Conservation (phyloP, 805 yeast genomes). For the Candida chauliodis region DNA sequence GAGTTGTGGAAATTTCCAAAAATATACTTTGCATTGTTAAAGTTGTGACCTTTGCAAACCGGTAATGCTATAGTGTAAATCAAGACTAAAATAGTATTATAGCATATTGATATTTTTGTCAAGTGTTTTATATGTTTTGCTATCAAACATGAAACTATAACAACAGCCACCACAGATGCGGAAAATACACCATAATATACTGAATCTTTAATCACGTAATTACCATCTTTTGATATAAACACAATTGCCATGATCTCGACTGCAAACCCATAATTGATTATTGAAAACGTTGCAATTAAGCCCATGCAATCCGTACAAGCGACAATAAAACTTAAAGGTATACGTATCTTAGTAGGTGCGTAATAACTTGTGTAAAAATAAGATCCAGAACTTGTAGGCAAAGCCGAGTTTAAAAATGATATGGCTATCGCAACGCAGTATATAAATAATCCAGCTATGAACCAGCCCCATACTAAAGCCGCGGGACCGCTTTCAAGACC, state of each 20-base stretch:
- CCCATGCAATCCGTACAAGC: slow-evolving; percentile 67
- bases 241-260: slow-evolving; percentile 55
- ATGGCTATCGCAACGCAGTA: slow-evolving; percentile 53
- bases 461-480: slow-evolving; percentile 71
- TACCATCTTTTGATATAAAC: slow-evolving; percentile 48
- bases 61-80: slow-evolving; percentile 60
- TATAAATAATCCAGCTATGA: slow-evolving; percentile 52
- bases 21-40: slow-evolving; percentile 35
- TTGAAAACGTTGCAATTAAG: slow-evolving; percentile 57
- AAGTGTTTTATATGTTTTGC: slow-evolving; percentile 51
- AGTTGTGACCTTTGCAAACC: slow-evolving; percentile 42
- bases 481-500: slow-evolving; percentile 60
- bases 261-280: slow-evolving; percentile 65
- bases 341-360: slow-evolving; percentile 49
- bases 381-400: slow-evolving; percentile 71
- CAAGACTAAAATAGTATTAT: slow-evolving; percentile 48
- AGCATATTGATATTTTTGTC: slow-evolving; percentile 54
- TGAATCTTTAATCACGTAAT: slow-evolving; percentile 49
- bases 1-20: slow-evolving; percentile 51
- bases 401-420: slow-evolving; percentile 61
- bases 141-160: slow-evolving; percentile 48
- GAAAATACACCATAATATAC: slow-evolving; percentile 60
- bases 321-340: slow-evolving; percentile 53
- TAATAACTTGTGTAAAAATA: slow-evolving; percentile 47
- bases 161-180: slow-evolving; percentile 53